Evolutionary conservation across 495 filamentous ascomycete genomes (phyloP), one percentile per base, ranked within the genome.

Genomic region (Xylaria longipes): DNA sequence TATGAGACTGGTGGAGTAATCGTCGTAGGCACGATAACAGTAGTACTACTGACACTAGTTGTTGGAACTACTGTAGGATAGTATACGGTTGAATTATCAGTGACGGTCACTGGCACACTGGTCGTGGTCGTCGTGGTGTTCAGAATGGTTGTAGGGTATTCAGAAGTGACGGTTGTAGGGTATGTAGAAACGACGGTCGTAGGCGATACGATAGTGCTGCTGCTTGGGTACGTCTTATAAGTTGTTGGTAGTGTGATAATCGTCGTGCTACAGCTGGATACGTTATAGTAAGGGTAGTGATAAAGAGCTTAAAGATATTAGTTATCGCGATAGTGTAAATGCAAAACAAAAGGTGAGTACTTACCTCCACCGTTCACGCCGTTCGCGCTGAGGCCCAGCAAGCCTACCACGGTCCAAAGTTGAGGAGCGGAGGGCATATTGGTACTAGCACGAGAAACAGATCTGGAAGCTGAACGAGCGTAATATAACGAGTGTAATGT

Each of bases 211-310:
- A 29, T n/a, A 67, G 65, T 67, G 5, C 1, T 56, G 7, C 35
- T 56, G 20, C 6, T 29, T 11, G 63, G 43, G 15, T 35, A 56
- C 1, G 43, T 37, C 35, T 41, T n/a, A 67, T 67, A n/a, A 27
- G 48, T 56, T 82, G 72, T 52, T 8, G 61, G 33, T 68, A 22
- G 60, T 45, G 29, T 72, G 77, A 72, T 52, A 61, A 50, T 27
- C 29, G 71, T 66, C 33, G 69, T 61, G 31, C 35, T 65, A 29
- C 37, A 25, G 39, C 60, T 61, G 64, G 68, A 39, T 61, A 25
- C 58, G 22, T 57, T 35, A 60, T 65, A 25, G 39, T 70, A 0
- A 31, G 73, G 37, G 31, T 69, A 63, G n/a, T 65, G 39, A 20
- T 43, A n/a, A 48, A 70, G n/a, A 57, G 58, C 69, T 72, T 60